A percentile compares a stretch with the other conserved stretches of the same genome.
phyloP scores from a whole-genome alignment of 73 alveolate genomes.

The Blepharisma japonicum region DNA sequence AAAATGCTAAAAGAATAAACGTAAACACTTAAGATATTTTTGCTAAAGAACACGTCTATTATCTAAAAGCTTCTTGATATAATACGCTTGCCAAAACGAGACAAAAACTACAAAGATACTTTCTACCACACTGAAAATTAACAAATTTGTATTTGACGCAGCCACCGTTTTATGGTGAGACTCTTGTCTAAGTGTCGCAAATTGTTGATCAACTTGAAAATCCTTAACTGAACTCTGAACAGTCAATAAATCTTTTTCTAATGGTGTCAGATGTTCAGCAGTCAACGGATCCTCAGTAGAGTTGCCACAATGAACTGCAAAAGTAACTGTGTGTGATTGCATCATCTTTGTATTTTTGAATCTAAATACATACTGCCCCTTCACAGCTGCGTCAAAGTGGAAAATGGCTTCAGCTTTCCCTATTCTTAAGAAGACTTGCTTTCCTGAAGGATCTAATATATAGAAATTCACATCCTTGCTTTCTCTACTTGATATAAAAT shows the following conservation, averaged over 20 bases:
- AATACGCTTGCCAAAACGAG: conserved; percentile 21
- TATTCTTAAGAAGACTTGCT: conserved; percentile 8
- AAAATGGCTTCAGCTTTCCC: conserved; percentile 29
- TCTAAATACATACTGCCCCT: background rate
- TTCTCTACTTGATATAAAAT: background rate
- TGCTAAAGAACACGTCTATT: conserved; percentile 14
- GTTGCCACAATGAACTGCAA: conserved; percentile 29
- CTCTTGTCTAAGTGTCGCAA: conserved; percentile 29
- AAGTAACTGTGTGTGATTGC: background rate
- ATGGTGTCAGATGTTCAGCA: conserved; percentile 31
- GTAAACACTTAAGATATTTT: too few relatives aligned
- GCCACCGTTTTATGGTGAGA: conserved; percentile 31
- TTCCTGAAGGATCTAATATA: conserved; percentile 13
- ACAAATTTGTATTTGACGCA: conserved; percentile 24
- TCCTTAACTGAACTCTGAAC: conserved; percentile 1
- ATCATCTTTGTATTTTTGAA: conserved; percentile 12
- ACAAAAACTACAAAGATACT: background rate
- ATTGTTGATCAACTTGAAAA: conserved; percentile 29
- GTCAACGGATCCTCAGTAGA: background rate
- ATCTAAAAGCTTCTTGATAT: conserved; percentile 30
- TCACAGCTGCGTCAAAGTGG: conserved; percentile 23
- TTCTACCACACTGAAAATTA: conserved; percentile 12
- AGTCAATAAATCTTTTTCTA: background rate
- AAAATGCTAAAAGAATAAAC: too few relatives aligned
- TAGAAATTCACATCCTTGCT: background rate